Conservation (phyloP, 2,329 filamentous ascomycete genomes). For the Diaporthe vexans region DNA sequence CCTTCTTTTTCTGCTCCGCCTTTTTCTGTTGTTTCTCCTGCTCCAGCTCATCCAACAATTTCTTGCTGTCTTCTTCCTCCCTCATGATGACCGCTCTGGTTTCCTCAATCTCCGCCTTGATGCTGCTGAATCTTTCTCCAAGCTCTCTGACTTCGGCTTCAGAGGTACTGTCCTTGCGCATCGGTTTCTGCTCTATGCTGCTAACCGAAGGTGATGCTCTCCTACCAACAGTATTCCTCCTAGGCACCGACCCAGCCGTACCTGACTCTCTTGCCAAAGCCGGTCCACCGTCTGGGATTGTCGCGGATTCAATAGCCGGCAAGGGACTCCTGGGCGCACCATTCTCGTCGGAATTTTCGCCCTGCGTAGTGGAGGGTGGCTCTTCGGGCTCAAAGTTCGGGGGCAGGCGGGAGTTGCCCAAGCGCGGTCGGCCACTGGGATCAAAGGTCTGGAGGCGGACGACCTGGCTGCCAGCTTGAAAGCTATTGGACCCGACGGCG, state of each 20-base stretch:
- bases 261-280: slow-evolving; percentile 76
- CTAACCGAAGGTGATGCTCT: slow-evolving; percentile 81
- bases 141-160: slow-evolving; percentile 81
- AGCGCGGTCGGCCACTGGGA: slow-evolving; percentile 73
- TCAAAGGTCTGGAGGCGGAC: slow-evolving; percentile 85
- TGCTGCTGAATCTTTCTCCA: slow-evolving; percentile 83
- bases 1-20: slow-evolving; percentile 86
- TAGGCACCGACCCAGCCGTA: slow-evolving; percentile 53
- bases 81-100: slow-evolving; percentile 77
- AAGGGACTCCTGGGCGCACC: slow-evolving; percentile 62
- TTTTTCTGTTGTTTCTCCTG: slow-evolving; percentile 85
- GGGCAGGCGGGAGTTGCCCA: slow-evolving; percentile 69
- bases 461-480: slow-evolving; percentile 88
- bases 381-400: slow-evolving; percentile 70
- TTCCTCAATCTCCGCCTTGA: slow-evolving; percentile 88
- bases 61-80: slow-evolving; percentile 79
- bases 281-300: slow-evolving; percentile 72
- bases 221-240: slow-evolving; percentile 79
- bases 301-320: slow-evolving; percentile 72
- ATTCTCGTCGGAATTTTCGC: slow-evolving; percentile 65
- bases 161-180: slow-evolving; percentile 60
- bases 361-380: slow-evolving; percentile 54
- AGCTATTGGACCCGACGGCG: slow-evolving; percentile 91
- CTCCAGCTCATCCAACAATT: slow-evolving; percentile 76
- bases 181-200: slow-evolving; percentile 64